These are phyloP conservation scores for Rhizophora mangle DNA, from an alignment of 345 rosid species.

Conservation along the genomic window DNA sequence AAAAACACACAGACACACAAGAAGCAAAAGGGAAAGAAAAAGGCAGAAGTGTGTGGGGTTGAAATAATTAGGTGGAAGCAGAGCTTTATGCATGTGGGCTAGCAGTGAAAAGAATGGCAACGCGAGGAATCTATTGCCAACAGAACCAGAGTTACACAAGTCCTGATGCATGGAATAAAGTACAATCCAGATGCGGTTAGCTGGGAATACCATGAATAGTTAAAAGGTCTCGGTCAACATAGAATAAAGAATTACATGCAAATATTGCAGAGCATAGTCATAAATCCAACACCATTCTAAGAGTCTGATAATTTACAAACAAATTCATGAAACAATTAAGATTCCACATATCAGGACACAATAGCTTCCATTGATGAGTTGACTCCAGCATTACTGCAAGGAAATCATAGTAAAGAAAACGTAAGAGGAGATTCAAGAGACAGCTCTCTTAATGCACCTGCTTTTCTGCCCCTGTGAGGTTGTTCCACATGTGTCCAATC, in stretches of 20 bases:
- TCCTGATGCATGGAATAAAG: too few species aligned
- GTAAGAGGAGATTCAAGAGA: not conserved
- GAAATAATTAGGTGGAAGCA: too few species aligned
- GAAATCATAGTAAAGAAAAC: not conserved
- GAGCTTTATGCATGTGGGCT: too few species aligned
- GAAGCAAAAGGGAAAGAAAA: too few species aligned
- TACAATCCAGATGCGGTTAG: too few species aligned
- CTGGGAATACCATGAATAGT: too few species aligned
- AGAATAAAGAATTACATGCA: not conserved
- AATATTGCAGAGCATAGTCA: not conserved
- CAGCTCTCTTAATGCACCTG: constrained; percentile 34
- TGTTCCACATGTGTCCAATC: constrained; percentile 67
- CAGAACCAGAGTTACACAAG: too few species aligned
- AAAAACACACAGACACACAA: too few species aligned
- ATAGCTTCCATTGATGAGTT: not conserved
- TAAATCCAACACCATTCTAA: not conserved
- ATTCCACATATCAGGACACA: not conserved
- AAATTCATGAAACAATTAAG: not conserved
- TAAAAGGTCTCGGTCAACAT: not conserved
- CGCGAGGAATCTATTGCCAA: too few species aligned
- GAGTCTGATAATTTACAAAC: not conserved
- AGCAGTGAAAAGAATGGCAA: too few species aligned
- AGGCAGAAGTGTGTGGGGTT: too few species aligned
- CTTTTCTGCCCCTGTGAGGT: constrained; percentile 66
- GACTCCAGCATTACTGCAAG: not conserved